Conservation (phyloP, 495 filamentous ascomycete species). For the Evernia prunastri region DNA sequence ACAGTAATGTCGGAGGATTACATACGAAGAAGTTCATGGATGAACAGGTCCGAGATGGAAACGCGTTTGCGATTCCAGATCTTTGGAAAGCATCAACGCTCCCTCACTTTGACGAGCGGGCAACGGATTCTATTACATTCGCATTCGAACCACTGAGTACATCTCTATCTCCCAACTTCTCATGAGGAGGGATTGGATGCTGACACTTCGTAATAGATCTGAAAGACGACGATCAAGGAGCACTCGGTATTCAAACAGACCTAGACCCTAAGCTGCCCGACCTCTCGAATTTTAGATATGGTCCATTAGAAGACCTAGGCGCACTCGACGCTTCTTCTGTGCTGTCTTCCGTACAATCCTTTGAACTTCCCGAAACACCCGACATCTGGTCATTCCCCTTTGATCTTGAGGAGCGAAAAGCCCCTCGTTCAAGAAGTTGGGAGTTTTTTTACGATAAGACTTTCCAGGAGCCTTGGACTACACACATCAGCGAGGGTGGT, state of each 20-base stretch:
- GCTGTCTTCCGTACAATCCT: constrained; percentile 21
- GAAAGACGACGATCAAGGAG: neutral
- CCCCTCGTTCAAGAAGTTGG: constrained; percentile 59
- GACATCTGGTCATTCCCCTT: constrained; percentile 51
- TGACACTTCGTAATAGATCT: neutral
- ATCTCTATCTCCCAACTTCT: constrained; percentile 6
- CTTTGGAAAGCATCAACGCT: constrained; percentile 52
- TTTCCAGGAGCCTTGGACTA: constrained; percentile 41
- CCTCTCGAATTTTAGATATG: constrained; percentile 12
- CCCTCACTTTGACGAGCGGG: constrained; percentile 33
- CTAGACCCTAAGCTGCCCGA: constrained; percentile 8
- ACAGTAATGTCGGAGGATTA: no score
- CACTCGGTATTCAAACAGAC: constrained; percentile 5
- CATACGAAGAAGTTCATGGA: constrained; percentile 1
- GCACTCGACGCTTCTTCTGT: constrained; percentile 14
- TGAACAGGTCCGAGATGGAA: constrained; percentile 38
- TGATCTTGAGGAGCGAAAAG: constrained; percentile 12
- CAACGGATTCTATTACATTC: constrained; percentile 36
- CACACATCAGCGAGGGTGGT: constrained; percentile 75
- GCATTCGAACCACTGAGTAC: constrained; percentile 35
- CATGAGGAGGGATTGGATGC: neutral
- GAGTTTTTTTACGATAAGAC: constrained; percentile 52
- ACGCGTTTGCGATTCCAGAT: constrained; percentile 68
- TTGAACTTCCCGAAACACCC: constrained; percentile 30
- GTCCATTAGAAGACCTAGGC: constrained; percentile 25